phyloP scores from a whole-genome alignment of 805 yeast genomes.

The Cyberlindnera veronae region DNA sequence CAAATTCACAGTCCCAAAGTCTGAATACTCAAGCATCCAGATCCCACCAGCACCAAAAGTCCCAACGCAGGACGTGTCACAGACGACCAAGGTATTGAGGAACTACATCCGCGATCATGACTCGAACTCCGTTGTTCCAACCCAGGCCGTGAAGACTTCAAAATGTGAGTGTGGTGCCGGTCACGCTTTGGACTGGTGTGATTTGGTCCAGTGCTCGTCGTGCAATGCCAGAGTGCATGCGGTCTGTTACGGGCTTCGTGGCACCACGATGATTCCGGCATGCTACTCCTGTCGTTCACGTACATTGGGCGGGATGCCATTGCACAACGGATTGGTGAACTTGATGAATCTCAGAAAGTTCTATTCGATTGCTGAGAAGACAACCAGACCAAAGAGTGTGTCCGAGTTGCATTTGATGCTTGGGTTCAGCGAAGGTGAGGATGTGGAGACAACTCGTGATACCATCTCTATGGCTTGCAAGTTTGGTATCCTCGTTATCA shows the following conservation, averaged over 20 bases:
- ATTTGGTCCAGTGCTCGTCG: slow-evolving; percentile 24
- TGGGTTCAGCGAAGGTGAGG: slow-evolving; percentile 16
- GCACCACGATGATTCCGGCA: slow-evolving; percentile 14
- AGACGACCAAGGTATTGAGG: slow-evolving; percentile 32
- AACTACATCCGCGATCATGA: slow-evolving; percentile 28
- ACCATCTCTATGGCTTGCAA: slow-evolving; percentile 15
- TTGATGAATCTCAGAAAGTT: slow-evolving; percentile 36
- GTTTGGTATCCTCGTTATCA: neutral
- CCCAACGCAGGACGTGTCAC: slow-evolving; percentile 25
- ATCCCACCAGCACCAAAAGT: neutral
- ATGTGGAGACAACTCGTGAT: slow-evolving; percentile 3
- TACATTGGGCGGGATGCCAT: slow-evolving; percentile 15
- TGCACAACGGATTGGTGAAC: slow-evolving; percentile 24
- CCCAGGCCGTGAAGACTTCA: slow-evolving; percentile 26
- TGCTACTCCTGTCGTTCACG: slow-evolving; percentile 30
- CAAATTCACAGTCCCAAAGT: too few relatives aligned
- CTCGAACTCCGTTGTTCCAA: slow-evolving; percentile 21
- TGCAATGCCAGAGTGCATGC: slow-evolving; percentile 34
- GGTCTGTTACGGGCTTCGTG: slow-evolving; percentile 32
- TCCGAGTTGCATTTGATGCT: slow-evolving; percentile 14
- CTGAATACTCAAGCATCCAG: too few relatives aligned
- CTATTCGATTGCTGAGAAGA: slow-evolving; percentile 26
- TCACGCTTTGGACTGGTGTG: slow-evolving; percentile 13
- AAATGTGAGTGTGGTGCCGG: slow-evolving; percentile 31
- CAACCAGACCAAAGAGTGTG: slow-evolving; percentile 19